A percentile compares a stretch with the other conserved stretches of the same genome.
phyloP scores from a whole-genome alignment of 2,329 filamentous ascomycete genomes.

The Neofusicoccum kwambonambiense region DNA sequence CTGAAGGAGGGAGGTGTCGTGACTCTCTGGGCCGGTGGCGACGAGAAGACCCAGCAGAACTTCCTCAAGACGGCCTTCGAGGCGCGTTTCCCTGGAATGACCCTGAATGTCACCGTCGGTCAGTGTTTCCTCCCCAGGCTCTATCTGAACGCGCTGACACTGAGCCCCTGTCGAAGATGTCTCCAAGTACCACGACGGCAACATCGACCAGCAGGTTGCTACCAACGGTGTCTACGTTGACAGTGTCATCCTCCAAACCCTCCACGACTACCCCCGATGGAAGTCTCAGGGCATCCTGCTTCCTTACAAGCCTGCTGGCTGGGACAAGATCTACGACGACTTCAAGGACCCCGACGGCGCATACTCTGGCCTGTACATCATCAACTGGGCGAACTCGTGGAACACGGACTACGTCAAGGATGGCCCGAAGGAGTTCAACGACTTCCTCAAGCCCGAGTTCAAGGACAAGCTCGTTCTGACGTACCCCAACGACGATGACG shows the following conservation, averaged over 20 bases:
- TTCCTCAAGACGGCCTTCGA: conserved; percentile 47
- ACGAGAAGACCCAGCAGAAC: conserved; percentile 43
- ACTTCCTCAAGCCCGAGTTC: conserved; percentile 50
- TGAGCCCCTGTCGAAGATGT: background rate
- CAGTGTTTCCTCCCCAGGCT: too few relatives aligned
- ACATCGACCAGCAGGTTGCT: conserved; percentile 47
- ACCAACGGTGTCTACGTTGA: conserved; percentile 38
- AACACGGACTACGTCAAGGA: conserved; percentile 38
- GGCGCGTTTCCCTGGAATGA: conserved; percentile 49
- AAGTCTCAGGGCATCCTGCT: conserved; percentile 47
- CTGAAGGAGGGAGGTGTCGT: conserved; percentile 48
- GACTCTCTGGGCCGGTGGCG: conserved; percentile 48
- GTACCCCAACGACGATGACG: conserved; percentile 60
- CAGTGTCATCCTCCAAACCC: conserved; percentile 49
- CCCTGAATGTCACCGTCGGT: conserved; percentile 55
- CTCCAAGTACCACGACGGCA: background rate
- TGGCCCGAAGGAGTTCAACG: conserved; percentile 41
- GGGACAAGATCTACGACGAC: conserved; percentile 42
- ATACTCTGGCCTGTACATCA: conserved; percentile 44
- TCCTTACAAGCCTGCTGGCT: conserved; percentile 50
- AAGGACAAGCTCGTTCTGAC: conserved; percentile 56
- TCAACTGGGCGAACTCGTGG: conserved; percentile 36
- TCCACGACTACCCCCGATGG: conserved; percentile 55
- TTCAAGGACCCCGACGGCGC: conserved; percentile 46
- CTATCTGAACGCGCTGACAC: background rate